phyloP scores from a whole-genome alignment of 768 basidiomycete species.

The Austroboletus eburneus region DNA sequence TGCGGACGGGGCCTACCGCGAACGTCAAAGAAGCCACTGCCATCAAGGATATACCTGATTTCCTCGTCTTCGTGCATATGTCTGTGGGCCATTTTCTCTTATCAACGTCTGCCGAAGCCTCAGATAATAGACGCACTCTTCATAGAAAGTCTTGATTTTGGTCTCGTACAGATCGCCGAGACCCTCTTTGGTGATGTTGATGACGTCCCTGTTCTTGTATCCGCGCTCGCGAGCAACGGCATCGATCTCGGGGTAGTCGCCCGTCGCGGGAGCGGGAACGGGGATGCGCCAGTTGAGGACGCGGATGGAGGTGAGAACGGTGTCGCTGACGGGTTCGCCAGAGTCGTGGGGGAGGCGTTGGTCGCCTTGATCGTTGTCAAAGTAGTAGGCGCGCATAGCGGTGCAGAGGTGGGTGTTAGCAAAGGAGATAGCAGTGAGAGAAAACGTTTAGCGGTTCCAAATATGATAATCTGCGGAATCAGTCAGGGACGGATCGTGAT shows the following conservation, averaged over 20 bases:
- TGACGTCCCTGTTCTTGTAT: constrained; percentile 82
- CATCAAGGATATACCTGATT: constrained; percentile 81
- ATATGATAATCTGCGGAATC: no score
- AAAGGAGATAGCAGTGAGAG: no score
- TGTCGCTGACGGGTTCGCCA: constrained; percentile 47
- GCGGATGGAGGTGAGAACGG: constrained; percentile 51
- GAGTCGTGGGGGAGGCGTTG: constrained; percentile 80
- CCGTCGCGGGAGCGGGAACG: constrained; percentile 37
- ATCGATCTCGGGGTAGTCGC: constrained; percentile 50
- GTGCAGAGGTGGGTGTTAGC: no score
- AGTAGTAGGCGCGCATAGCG: constrained; percentile 71
- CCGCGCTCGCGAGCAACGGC: constrained; percentile 59
- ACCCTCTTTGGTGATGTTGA: constrained; percentile 72
- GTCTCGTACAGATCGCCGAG: constrained; percentile 80
- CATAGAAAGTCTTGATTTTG: constrained; percentile 79
- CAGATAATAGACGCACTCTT: constrained; percentile 52
- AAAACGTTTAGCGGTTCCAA: no score
- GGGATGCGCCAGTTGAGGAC: constrained; percentile 69
- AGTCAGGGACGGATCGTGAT: no score
- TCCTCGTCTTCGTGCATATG: constrained; percentile 97
- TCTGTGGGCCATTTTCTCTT: constrained; percentile 33
- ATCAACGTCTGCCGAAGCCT: neutral
- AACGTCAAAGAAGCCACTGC: constrained; percentile 92
- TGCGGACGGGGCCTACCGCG: constrained; percentile 51
- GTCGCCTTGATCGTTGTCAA: constrained; percentile 71